Base-by-base conservation (phyloP, 2,329 filamentous ascomycete species). In the Uncinocarpus reesii region DNA sequence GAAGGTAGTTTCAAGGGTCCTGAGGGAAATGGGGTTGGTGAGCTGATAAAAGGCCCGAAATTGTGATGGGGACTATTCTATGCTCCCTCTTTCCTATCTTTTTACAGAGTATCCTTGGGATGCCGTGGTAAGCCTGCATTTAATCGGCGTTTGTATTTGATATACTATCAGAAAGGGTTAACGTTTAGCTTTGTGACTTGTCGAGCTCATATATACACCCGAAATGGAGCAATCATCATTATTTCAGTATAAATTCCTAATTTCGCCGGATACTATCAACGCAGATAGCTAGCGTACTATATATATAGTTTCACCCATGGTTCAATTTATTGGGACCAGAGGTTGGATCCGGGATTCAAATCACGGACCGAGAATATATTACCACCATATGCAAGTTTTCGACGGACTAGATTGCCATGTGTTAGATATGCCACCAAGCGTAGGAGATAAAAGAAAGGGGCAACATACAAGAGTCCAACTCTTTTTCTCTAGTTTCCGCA, bases 1-100 rank as follows among this genome's bases (percentile, higher is more conserved):
- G 57, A 73, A 71, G 55, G 42, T 72, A 46, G 68, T 71, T 26
- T 63, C 63, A 42, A 69, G 57, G 55, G 56, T 70, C 41, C 56
- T 73, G 48, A 64, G 61, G 49, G 68, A 70, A 42, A 61, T 70
- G 62, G 54, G 45, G n/a, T 34, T 56, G 41, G 48, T 41, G 13
- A 40, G 38, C 37, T 51, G 42, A 49, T 26, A 20, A 5, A 21
- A 31, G 31, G 15, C 24, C 32, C 32, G 7, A 15, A 11, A 40
- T 15, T 13, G 13, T 23, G 29, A 21, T 18, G 13, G 21, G 3
- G 13, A 44, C 31, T 2, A 24, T 44, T 35, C 18, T 18, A 15
- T 35, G 18, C 4, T 35, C 15, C 15, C 42, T 29, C 10, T 42
- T 18, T 16, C 5, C 32, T 37, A 8, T 7, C 21, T 40, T 24